Conservation (phyloP, 2,329 filamentous ascomycete genomes). For the Monosporascus sp. region DNA sequence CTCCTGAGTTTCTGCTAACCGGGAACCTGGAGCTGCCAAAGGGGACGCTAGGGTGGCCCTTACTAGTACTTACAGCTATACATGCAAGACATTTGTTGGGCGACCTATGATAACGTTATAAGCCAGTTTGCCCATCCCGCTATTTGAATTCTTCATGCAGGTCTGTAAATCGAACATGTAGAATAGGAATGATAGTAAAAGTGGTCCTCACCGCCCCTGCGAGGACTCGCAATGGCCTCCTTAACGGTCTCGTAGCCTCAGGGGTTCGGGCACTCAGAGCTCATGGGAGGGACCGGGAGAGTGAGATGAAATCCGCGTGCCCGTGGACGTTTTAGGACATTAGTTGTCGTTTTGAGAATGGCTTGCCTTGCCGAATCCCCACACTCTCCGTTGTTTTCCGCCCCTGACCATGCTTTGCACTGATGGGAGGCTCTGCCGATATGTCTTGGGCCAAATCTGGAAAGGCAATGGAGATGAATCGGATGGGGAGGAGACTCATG, state of each 20-base stretch:
- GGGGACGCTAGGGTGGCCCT: background rate
- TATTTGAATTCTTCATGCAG: constrained; percentile 4
- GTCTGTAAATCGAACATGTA: constrained; percentile 3
- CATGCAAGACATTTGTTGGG: background rate
- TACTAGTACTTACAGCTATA: background rate
- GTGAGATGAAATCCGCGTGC: constrained; percentile 11
- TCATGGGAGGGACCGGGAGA: constrained; percentile 7
- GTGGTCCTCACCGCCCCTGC: background rate
- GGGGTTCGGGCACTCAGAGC: background rate
- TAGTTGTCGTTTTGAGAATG: constrained; percentile 16
- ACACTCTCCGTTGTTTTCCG: constrained; percentile 21
- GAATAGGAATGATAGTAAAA: constrained; percentile 7
- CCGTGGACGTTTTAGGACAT: constrained; percentile 12
- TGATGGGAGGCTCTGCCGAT: constrained; percentile 6
- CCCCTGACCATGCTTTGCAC: constrained; percentile 10
- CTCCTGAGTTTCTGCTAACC: background rate
- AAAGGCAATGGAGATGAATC: constrained; percentile 14
- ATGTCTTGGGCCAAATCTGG: constrained; percentile 9
- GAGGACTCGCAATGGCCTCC: background rate
- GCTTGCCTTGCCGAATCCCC: constrained; percentile 24
- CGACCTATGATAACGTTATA: background rate
- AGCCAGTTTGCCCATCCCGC: constrained; percentile 3
- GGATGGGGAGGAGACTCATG: constrained; percentile 5
- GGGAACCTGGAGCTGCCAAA: background rate
- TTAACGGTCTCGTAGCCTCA: background rate